Evolutionary conservation across 768 basidiomycete species (phyloP), one percentile per base, ranked within the genome.

Genomic region (Boletus fagicola): DNA sequence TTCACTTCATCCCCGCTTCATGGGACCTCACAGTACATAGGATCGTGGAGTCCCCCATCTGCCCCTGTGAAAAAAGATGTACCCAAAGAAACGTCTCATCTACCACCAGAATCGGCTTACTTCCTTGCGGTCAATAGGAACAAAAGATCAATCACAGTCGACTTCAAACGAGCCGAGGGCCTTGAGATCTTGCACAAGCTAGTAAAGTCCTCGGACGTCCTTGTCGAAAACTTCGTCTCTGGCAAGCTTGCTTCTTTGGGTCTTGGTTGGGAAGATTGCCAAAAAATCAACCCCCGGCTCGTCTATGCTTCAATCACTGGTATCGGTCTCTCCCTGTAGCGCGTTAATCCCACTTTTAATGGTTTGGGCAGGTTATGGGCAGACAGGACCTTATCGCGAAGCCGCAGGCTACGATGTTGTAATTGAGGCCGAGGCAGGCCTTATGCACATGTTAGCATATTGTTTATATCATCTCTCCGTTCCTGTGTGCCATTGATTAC

Each of bases 241-340:
- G 91, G 95, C 4, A 97, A 97, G 70, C 82, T 98, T 18, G 85
- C 83, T 8, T 81, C 83, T 49, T 81, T 94, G 76, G 93, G 94
- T 1, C 81, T 98, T 20, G 92, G 92, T 6, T 97, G 84, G 77
- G 87, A 93, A 60, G 85, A 90, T 54, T 92, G 92, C 68, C 76
- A 76, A 56, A 80, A 80, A 67, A 78, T 94, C 50, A 98, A 97
- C 64, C 85, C 87, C 5, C 74, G 79, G 26, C 76, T 98, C 46
- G 87, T 98, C 26, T 98, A 98, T 68, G 84, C 92, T 43, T 92
- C 90, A 15, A 87, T 98, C 59, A 92, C 92, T 15, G 92, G 93
- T 92, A 62, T 43, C 76, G 66, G 24, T 22, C 20, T 24, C 44
- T 39, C 22, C 43, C 22, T 35, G 22, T 28, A 46, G 20, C n/a